Evolutionary conservation across 2,329 filamentous ascomycete species (phyloP), one percentile per base, ranked within the genome.

Genomic region (Stachybotrys elegans): DNA sequence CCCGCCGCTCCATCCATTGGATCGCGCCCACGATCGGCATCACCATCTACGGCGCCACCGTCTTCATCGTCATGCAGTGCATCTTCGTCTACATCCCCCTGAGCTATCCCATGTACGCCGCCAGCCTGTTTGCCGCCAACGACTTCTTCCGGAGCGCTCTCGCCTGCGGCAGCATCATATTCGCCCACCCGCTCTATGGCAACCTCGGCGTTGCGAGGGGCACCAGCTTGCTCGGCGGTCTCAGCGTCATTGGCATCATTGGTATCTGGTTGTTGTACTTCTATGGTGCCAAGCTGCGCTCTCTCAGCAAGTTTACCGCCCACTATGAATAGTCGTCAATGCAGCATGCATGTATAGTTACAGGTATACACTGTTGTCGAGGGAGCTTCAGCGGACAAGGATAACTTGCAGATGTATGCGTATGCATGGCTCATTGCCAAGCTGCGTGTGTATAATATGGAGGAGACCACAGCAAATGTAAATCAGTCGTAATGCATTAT

Each of bases 191-290:
- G 6, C 67, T 85, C 43, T 85, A 76, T 45, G 59, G 63, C 14
- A 78, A 81, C 51, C 54, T 85, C 5, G 80, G 80, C 13, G 73
- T 85, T 22, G 78, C 70, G 5, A 67, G 63, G 36, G 83, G 81
- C 3, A 70, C 74, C 1, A 77, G 70, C 47, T 52, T 86, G 25
- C 67, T 86, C 6, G 81, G 70, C 4, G 78, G 75, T 2, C 54
- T 79, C 40, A 75, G 70, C 44, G 66, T 71, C 14, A 70, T 77
- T 41, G 73, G 75, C 21, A 73, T 80, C 48, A 49, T 75, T n/a
- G 79, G 79, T 13, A 78, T 86, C 36, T 83, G 73, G 65, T 60
- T 72, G 34, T 62, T 85, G 45, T 85, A 75, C 61, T 76, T 74
- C 50, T 79, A 66, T 47, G 79, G 80, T 3, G 74, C 70, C 20